These are phyloP conservation scores for Solanum sejunctum DNA, from an alignment of 257 asterid species.

Conservation along the genomic window DNA sequence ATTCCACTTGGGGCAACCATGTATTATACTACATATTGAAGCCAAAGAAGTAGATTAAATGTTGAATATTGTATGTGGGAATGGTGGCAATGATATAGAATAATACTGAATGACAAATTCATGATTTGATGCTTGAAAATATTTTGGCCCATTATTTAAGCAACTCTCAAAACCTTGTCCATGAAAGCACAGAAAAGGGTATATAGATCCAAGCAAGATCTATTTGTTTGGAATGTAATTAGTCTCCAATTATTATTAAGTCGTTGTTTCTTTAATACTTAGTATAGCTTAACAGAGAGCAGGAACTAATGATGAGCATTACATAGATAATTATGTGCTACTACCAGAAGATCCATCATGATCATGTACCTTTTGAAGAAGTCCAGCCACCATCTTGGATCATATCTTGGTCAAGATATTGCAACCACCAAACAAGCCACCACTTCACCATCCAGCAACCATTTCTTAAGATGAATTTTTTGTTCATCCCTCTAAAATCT, in stretches of 20 bases:
- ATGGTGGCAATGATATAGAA: background rate
- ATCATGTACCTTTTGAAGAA: constrained; percentile 99
- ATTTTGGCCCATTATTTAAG: background rate
- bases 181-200: background rate
- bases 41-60: background rate
- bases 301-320: background rate
- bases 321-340: background rate
- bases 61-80: background rate
- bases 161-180: background rate
- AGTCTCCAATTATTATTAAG: background rate
- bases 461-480: too few relatives aligned
- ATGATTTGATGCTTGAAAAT: background rate
- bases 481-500: too few relatives aligned
- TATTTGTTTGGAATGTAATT: background rate
- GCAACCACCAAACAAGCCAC: too few relatives aligned
- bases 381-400: too few relatives aligned
- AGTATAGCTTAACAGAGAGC: background rate
- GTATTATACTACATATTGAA: background rate
- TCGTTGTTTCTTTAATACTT: background rate
- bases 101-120: background rate
- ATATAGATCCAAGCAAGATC: background rate
- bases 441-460: too few relatives aligned
- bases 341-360: constrained; percentile 99
- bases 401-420: too few relatives aligned
- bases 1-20: background rate